These are phyloP conservation scores for Trichothecium sympodiale DNA, from an alignment of 2,329 filamentous ascomycete genomes.

Conservation along the genomic window DNA sequence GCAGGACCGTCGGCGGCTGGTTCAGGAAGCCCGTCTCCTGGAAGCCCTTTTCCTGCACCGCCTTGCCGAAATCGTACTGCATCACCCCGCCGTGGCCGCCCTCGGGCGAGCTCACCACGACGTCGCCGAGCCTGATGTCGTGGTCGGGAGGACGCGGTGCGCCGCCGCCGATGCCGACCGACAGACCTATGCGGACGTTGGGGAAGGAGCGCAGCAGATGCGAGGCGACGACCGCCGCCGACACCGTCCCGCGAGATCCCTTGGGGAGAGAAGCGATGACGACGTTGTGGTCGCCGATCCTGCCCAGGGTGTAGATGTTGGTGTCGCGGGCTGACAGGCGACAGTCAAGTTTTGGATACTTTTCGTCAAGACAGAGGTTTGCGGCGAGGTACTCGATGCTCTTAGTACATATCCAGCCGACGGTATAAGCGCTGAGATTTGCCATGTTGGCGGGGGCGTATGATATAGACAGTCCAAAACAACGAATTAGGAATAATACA, in stretches of 20 bases:
- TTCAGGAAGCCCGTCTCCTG: slow-evolving; percentile 1
- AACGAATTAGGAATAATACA: too few species aligned
- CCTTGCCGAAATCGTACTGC: slow-evolving; percentile 9
- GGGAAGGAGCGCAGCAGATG: slow-evolving; percentile 21
- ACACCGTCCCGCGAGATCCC: slow-evolving; percentile 13
- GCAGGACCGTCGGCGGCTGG: slow-evolving; percentile 3
- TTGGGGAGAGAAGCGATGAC: slow-evolving; percentile 17
- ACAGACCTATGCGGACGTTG: slow-evolving; percentile 10
- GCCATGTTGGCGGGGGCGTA: not conserved
- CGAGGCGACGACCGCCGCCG: slow-evolving; percentile 18
- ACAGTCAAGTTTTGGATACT: slow-evolving; percentile 7
- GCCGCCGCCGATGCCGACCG: slow-evolving; percentile 13
- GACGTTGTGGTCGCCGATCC: slow-evolving; percentile 18
- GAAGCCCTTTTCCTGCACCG: slow-evolving; percentile 5
- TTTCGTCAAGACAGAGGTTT: slow-evolving; percentile 12
- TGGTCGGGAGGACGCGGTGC: slow-evolving; percentile 11
- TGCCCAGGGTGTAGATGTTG: slow-evolving; percentile 16
- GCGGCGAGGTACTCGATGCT: slow-evolving; percentile 13
- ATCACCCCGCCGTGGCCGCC: slow-evolving; percentile 1
- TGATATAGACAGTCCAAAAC: too few species aligned
- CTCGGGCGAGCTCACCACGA: slow-evolving; percentile 7
- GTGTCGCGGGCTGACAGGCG: slow-evolving; percentile 5
- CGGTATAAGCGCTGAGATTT: slow-evolving; percentile 10
- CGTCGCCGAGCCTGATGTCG: slow-evolving; percentile 16
- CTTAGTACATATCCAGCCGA: slow-evolving; percentile 18